Evolutionary conservation across 2,329 filamentous ascomycete species (phyloP).

Genomic region (Onygenales sp.): DNA sequence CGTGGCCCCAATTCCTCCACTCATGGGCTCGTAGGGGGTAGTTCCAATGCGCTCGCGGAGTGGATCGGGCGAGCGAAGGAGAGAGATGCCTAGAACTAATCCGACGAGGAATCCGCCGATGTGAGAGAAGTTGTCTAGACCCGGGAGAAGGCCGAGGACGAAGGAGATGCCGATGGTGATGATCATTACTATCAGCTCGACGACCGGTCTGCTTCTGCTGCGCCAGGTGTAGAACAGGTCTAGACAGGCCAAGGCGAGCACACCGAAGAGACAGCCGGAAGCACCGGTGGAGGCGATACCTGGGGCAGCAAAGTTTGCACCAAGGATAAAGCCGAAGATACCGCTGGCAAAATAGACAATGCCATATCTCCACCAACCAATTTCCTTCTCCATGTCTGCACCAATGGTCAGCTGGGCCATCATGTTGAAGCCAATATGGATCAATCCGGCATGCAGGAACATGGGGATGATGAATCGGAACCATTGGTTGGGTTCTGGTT

Average conservation of each 20-base stretch:
- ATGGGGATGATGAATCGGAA: conserved; percentile 93
- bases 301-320: conserved; percentile 81
- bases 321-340: conserved; percentile 92
- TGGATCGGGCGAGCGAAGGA: conserved; percentile 78
- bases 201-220: conserved; percentile 63
- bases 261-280: conserved; percentile 82
- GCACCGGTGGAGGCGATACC: conserved; percentile 78
- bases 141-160: conserved; percentile 81
- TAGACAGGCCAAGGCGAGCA: conserved; percentile 78
- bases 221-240: conserved; percentile 91
- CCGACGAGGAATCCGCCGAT: conserved; percentile 96
- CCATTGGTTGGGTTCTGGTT: conserved; percentile 78
- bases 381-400: conserved; percentile 83
- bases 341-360: conserved; percentile 84
- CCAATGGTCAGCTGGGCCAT: conserved; percentile 83
- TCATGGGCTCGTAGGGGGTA: conserved; percentile 61
- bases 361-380: conserved; percentile 79
- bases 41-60: conserved; percentile 65
- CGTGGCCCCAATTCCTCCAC: conserved; percentile 34
- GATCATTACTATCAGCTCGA: conserved; percentile 79
- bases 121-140: conserved; percentile 93
- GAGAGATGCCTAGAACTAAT: conserved; percentile 71
- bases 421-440: conserved; percentile 95
- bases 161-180: conserved; percentile 84
- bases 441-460: conserved; percentile 85